Evolutionary conservation across 1,284 basidiomycete species (phyloP).

Genomic region (Microbotryomycetes sp.): DNA sequence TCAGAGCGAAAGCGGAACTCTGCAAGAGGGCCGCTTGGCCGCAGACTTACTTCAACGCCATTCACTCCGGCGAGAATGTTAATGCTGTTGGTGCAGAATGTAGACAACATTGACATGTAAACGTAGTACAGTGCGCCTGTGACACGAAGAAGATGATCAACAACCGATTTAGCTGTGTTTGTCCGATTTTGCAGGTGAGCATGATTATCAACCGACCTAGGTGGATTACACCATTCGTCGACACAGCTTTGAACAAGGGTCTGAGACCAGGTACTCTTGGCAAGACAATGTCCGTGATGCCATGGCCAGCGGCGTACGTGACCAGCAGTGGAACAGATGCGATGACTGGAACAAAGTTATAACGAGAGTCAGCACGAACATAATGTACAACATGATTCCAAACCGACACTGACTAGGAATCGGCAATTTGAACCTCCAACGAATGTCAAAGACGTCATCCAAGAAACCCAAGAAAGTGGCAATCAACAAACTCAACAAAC

Average conservation of each 20-base stretch:
- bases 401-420: conserved; percentile 54
- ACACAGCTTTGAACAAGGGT: conserved; percentile 49
- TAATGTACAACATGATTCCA: too few species aligned
- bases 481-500: conserved; percentile 78
- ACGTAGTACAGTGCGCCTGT: conserved; percentile 88
- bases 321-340: conserved; percentile 89
- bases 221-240: conserved; percentile 57
- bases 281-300: conserved; percentile 89
- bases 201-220: conserved; percentile 54
- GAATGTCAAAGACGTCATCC: conserved; percentile 97
- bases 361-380: neutral
- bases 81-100: conserved; percentile 96
- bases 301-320: conserved; percentile 91
- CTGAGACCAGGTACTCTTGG: conserved; percentile 55
- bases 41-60: conserved; percentile 64
- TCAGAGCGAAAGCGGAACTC: neutral
- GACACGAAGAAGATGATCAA: neutral
- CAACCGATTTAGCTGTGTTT: neutral
- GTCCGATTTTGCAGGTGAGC: neutral
- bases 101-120: conserved; percentile 93
- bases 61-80: conserved; percentile 99
- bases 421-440: conserved; percentile 96
- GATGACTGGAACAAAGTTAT: conserved; percentile 52
- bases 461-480: conserved; percentile 92
- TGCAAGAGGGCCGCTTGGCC: too few species aligned